Conservation (phyloP, 768 basidiomycete genomes). For the Hygrocybe punicea region DNA sequence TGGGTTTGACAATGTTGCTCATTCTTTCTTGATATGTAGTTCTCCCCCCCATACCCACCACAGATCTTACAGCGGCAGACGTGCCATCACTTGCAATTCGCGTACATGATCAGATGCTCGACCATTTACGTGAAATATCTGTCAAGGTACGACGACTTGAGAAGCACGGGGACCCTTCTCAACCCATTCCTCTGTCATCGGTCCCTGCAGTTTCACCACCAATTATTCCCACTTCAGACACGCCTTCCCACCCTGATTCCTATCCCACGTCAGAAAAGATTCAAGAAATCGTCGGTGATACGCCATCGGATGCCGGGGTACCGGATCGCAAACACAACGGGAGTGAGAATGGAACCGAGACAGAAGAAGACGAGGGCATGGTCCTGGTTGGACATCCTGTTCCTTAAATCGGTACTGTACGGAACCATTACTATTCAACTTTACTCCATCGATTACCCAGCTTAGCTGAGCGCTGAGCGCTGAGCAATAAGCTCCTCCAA, state of each 20-base stretch:
- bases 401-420: too few relatives aligned
- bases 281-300: not conserved
- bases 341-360: constrained; percentile 68
- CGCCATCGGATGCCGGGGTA: not conserved
- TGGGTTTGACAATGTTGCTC: not conserved
- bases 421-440: too few relatives aligned
- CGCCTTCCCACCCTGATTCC: not conserved
- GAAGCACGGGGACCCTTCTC: constrained; percentile 1
- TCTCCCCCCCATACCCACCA: constrained; percentile 82
- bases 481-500: not conserved
- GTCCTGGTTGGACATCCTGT: constrained; percentile 66
- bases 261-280: not conserved
- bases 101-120: constrained; percentile 78
- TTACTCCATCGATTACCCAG: not conserved
- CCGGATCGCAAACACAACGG: constrained; percentile 26
- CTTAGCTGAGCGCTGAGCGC: too few relatives aligned
- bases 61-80: constrained; percentile 66
- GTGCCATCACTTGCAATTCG: constrained; percentile 60
- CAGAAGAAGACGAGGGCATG: constrained; percentile 84
- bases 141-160: constrained; percentile 36
- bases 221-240: too few relatives aligned
- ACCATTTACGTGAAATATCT: constrained; percentile 74
- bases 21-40: constrained; percentile 46
- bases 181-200: constrained; percentile 8
- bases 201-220: constrained; percentile 5